Base-by-base conservation (phyloP, 768 basidiomycete genomes). In the Gloeostereum incarnatum region DNA sequence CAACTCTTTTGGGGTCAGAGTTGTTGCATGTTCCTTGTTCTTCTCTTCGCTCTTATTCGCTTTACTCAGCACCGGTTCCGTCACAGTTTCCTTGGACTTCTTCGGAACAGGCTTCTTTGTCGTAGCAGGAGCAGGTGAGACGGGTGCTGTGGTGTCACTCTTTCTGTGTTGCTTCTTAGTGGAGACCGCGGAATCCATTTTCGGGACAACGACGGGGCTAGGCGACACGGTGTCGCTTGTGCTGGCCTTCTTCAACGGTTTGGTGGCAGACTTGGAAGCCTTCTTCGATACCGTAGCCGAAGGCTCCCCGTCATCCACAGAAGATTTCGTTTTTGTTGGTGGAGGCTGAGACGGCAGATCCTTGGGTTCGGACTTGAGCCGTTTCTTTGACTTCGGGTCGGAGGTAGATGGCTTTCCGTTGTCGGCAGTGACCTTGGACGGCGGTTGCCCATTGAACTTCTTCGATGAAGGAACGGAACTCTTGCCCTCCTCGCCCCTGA, bases 401-500 rank as follows among this genome's bases (percentile, higher is more conserved):
- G 18, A 22, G 14, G 31, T 29, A 7, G 39, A 19, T n/a, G 31
- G 11, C 1, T 7, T 1, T 26, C 9, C 13, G 14, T 42, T 29
- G 4, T 43, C 35, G 20, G 34, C 14, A n/a, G n/a, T n/a, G n/a
- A 31, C 36, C 3, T 19, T 35, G 19, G 35, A 16, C 32, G 27
- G 14, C 31, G 24, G 36, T n/a, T 17, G n/a, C 19, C 22, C 31
- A 13, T 10, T 26, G 19, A 8, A 14, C 11, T 35, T 38, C 24
- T 36, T 38, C 19, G 45, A 16, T 13, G 42, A 20, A n/a, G 43
- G 34, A 2, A 45, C 23, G 10, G 46, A 21, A 6, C 49, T 19
- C 18, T 50, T 45, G 18, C 43, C 50, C 9, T 53, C 44, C 19
- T 48, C 40, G 31, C 51, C 52, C 42, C 66, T 68, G 2, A 51